Conservation (phyloP, 495 filamentous ascomycete species). For the Apodospora peruviana region DNA sequence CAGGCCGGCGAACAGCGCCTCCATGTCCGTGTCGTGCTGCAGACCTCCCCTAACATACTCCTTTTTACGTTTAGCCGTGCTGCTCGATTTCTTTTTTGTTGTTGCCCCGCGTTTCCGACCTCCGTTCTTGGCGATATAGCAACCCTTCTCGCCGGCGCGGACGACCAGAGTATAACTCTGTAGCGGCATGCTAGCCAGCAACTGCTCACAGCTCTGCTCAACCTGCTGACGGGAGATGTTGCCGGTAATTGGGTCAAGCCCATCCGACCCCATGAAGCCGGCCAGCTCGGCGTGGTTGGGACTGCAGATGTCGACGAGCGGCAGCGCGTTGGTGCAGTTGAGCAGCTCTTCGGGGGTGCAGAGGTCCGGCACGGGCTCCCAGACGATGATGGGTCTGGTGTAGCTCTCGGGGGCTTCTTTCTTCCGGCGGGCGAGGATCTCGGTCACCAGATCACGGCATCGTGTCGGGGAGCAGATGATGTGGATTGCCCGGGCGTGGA, state of each 20-base stretch:
- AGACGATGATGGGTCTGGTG: slow-evolving; percentile 68
- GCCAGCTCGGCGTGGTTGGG: slow-evolving; percentile 86
- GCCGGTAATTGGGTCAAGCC: slow-evolving; percentile 41
- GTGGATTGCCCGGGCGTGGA: slow-evolving; percentile 74
- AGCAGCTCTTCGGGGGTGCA: slow-evolving; percentile 72
- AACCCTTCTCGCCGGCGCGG: slow-evolving; percentile 44
- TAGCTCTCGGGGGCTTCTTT: slow-evolving; percentile 6
- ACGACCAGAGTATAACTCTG: slow-evolving; percentile 52
- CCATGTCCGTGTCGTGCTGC: slow-evolving; percentile 48
- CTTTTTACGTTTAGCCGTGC: slow-evolving; percentile 28
- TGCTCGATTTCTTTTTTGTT: background rate
- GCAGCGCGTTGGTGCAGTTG: slow-evolving; percentile 63
- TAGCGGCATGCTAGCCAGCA: slow-evolving; percentile 47
- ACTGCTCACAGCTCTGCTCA: slow-evolving; percentile 48
- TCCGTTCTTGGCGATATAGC: slow-evolving; percentile 47
- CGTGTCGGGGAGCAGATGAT: slow-evolving; percentile 77
- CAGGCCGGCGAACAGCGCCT: slow-evolving; percentile 45
- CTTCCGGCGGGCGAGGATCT: slow-evolving; percentile 11
- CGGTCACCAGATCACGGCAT: slow-evolving; percentile 59
- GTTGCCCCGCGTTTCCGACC: slow-evolving; percentile 31
- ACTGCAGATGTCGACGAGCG: slow-evolving; percentile 76
- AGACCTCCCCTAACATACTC: slow-evolving; percentile 40
- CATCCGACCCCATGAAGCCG: slow-evolving; percentile 62
- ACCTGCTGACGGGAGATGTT: slow-evolving; percentile 46
- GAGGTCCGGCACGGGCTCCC: slow-evolving; percentile 91